Evolutionary conservation across 768 basidiomycete species (phyloP), one percentile per base, ranked within the genome.

Genomic region (Psilocybe subaeruginosa): DNA sequence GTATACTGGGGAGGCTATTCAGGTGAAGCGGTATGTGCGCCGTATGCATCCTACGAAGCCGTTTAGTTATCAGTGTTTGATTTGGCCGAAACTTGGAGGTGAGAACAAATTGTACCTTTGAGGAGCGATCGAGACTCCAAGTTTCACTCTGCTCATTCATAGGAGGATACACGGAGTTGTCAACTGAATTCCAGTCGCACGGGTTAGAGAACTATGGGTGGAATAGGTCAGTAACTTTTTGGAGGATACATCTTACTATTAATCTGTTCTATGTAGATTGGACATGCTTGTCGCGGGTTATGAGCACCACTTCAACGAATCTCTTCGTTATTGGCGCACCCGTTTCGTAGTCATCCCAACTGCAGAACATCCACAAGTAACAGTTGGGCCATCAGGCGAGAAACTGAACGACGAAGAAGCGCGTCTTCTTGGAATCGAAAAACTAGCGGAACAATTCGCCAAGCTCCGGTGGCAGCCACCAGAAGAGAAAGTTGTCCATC

Each of bases 271-370:
- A 19, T 29, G n/a, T 60, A 95, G 93, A 62, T 71, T 95, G 59
- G 93, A 95, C 70, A 92, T 95, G 91, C 72, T 94, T 3, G 87
- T 92, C 3, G 89, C 89, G 35, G 90, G 92, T 1, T 91, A 94
- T 66, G 90, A 94, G 68, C 86, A 88, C 62, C 82, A 90, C 54
- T 88, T 92, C 71, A 86, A 86, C 68, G 92, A 94, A 61, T 89
- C 91, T 2, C 79, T 96, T 33, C 86, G 92, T 49, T 97, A 97
- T 68, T 97, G 97, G 93, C 84, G 96, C 11, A 98, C 95, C 0
- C 83, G 96, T 19, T 97, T 97, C 72, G 82, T 99, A 27, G 87
- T 99, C 17, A 91, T 99, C 30, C 97, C 97, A 0, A 89, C 93
- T 0, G 79, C 84, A 12, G 90, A 93, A 39, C 82, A 86, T 61